Evolutionary conservation across 305 asterid species (phyloP).

Genomic region (Rubia peregrina): DNA sequence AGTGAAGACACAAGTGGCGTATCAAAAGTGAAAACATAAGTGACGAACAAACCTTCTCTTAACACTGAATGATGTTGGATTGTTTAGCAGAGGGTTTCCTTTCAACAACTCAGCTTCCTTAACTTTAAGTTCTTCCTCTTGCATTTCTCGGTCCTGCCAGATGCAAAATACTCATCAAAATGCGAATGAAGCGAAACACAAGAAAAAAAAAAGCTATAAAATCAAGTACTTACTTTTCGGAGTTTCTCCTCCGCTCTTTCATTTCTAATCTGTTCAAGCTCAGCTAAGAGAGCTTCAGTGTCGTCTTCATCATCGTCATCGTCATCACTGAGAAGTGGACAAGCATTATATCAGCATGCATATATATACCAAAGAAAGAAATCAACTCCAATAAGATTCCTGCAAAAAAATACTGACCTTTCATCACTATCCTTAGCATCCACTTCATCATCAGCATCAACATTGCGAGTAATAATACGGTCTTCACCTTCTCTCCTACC

Average conservation of each 20-base stretch:
- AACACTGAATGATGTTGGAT: constrained; percentile 63
- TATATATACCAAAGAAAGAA: background rate
- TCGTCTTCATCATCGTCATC: constrained; percentile 84
- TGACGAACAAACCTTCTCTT: constrained; percentile 57
- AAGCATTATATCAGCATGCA: constrained; percentile 3
- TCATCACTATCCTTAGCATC: constrained; percentile 54
- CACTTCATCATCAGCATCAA: constrained; percentile 81
- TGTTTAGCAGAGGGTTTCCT: constrained; percentile 81
- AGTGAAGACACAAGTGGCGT: too few relatives aligned
- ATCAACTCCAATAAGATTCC: background rate
- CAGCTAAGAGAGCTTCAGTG: constrained; percentile 85
- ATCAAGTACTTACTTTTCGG: constrained; percentile 44
- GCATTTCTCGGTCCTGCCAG: constrained; percentile 56
- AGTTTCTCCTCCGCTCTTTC: constrained; percentile 87
- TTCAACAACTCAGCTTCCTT: constrained; percentile 75
- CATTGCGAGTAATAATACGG: constrained; percentile 63
- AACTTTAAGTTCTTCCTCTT: constrained; percentile 77
- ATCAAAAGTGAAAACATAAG: too few relatives aligned
- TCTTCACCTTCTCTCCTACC: constrained; percentile 64
- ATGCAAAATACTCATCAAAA: background rate
- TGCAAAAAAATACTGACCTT: constrained; percentile 15
- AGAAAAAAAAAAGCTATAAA: background rate
- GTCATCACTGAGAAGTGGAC: constrained; percentile 34
- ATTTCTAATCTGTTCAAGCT: constrained; percentile 81
- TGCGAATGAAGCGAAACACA: background rate